Evolutionary conservation across 768 basidiomycete species (phyloP).

Genomic region (Postia placenta): DNA sequence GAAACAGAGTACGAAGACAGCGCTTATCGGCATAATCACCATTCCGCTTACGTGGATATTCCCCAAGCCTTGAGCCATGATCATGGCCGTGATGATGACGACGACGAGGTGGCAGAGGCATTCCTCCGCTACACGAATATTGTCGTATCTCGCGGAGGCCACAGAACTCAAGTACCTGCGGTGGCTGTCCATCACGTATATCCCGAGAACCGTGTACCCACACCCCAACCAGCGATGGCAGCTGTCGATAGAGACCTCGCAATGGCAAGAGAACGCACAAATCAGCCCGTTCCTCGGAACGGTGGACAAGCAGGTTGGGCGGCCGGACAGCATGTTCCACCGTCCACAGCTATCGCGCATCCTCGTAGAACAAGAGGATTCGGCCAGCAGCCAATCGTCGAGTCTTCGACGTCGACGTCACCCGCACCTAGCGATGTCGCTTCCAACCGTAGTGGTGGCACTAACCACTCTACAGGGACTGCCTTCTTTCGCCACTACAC

Average conservation of each 20-base stretch:
- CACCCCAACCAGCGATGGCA: background rate
- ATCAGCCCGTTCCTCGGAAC: constrained; percentile 14
- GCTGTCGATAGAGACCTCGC: constrained; percentile 10
- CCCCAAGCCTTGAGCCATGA: constrained; percentile 22
- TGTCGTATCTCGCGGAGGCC: constrained; percentile 1
- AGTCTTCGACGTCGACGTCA: constrained; percentile 42
- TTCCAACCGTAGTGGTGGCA: constrained; percentile 46
- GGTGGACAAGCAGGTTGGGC: constrained; percentile 10
- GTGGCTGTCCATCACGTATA: background rate
- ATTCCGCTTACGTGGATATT: no score
- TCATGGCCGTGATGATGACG: constrained; percentile 39
- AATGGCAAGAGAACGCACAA: constrained; percentile 17
- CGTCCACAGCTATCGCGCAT: background rate
- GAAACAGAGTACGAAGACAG: constrained; percentile 32
- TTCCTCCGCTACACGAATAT: constrained; percentile 1
- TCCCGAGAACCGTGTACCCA: background rate
- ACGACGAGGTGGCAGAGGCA: constrained; percentile 5
- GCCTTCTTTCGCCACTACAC: constrained; percentile 60
- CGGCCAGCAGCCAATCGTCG: constrained; percentile 53
- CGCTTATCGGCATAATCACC: constrained; percentile 21
- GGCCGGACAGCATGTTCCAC: constrained; percentile 12
- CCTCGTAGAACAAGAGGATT: constrained; percentile 47
- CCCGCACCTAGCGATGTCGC: constrained; percentile 58
- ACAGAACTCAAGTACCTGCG: background rate
- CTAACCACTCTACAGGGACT: constrained; percentile 49